Conservation (phyloP, 371 early-diverging fungal species). For the Saksenaea oblongispora region DNA sequence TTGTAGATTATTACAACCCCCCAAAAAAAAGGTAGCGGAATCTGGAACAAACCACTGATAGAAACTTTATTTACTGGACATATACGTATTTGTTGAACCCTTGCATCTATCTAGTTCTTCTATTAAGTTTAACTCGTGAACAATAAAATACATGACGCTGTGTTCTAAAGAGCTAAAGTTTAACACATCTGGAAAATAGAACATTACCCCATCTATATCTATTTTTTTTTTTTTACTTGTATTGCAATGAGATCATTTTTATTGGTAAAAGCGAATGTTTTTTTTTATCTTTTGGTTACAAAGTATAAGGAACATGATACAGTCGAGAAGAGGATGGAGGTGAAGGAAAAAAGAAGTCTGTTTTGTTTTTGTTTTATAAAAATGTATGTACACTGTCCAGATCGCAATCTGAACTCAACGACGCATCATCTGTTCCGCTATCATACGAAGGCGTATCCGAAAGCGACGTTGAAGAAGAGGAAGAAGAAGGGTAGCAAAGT, state of each 20-base stretch:
- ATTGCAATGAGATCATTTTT: background rate
- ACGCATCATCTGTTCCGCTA: background rate
- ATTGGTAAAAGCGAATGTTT: background rate
- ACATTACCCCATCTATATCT: background rate
- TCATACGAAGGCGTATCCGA: background rate
- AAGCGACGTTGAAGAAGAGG: conserved; percentile 11
- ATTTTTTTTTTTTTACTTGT: background rate
- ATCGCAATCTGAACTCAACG: conserved; percentile 6
- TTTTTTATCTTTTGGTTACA: background rate
- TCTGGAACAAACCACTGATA: no score
- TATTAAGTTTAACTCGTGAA: no score
- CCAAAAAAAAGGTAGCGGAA: no score
- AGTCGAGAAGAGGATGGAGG: background rate
- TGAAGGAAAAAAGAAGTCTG: background rate
- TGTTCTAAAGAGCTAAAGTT: no score
- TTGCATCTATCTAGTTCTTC: no score
- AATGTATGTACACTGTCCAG: conserved; percentile 21
- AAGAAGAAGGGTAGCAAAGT: background rate
- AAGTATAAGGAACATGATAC: background rate
- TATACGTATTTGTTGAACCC: no score
- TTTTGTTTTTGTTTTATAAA: background rate
- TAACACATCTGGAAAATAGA: background rate
- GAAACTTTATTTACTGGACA: no score
- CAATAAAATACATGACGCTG: no score
- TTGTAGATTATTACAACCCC: no score